A percentile compares a stretch with the other conserved stretches of the same genome.
Conservation (phyloP, 2,329 filamentous ascomycete species). For the Aspergillus hortae region DNA sequence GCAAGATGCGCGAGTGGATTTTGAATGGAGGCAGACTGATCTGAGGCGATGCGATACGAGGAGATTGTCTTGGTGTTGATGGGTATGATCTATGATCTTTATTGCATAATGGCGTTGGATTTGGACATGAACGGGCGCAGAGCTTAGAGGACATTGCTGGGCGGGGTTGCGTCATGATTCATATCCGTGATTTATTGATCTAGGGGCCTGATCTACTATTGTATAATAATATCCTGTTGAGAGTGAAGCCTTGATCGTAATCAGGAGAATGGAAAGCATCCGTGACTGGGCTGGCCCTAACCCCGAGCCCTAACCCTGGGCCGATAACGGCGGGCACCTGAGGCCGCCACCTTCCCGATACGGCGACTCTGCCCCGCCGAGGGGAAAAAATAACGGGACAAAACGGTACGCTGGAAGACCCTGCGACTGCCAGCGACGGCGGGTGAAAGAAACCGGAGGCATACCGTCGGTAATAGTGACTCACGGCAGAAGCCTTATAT, state of each 20-base stretch:
- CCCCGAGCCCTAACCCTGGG: slow-evolving; percentile 19
- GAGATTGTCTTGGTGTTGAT: background rate
- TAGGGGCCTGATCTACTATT: background rate
- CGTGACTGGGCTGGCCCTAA: slow-evolving; percentile 14
- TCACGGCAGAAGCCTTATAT: slow-evolving; percentile 11
- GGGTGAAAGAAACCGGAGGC: background rate
- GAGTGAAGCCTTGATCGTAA: too few species aligned
- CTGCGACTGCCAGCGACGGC: background rate
- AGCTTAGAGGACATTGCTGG: background rate
- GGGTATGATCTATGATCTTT: slow-evolving; percentile 9
- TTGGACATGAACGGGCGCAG: background rate
- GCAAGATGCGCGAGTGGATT: slow-evolving; percentile 37
- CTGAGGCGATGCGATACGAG: slow-evolving; percentile 3
- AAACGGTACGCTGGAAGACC: background rate
- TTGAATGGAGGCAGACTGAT: slow-evolving; percentile 29
- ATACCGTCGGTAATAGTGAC: slow-evolving; percentile 1
- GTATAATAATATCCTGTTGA: background rate
- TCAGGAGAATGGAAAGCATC: background rate
- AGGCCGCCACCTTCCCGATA: slow-evolving; percentile 15
- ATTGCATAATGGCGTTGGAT: slow-evolving; percentile 12
- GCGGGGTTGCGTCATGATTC: background rate
- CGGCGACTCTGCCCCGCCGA: slow-evolving; percentile 12
- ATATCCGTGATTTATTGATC: background rate
- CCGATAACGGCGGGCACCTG: slow-evolving; percentile 15
- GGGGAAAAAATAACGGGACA: slow-evolving; percentile 1